Evolutionary conservation across 352 stramenopile species (phyloP).

Genomic region (Globisporangium paroecandrum): DNA sequence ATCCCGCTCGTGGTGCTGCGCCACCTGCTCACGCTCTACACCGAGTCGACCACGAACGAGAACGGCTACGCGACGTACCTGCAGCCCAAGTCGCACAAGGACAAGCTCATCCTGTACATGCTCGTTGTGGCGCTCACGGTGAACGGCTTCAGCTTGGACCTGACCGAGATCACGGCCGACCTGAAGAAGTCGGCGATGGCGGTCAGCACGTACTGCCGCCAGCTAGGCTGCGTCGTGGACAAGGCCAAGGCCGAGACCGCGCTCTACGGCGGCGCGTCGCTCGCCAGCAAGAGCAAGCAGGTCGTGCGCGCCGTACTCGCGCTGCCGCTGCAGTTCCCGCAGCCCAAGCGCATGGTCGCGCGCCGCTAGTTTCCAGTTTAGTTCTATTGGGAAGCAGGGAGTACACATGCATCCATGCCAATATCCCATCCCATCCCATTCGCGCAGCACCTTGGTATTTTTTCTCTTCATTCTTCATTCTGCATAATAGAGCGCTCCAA

Average conservation of each 20-base stretch:
- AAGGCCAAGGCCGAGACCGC: slow-evolving; percentile 63
- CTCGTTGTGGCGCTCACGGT: slow-evolving; percentile 71
- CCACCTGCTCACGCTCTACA: slow-evolving; percentile 69
- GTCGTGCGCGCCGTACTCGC: slow-evolving; percentile 63
- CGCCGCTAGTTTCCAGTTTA: slow-evolving; percentile 17
- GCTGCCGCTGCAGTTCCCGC: slow-evolving; percentile 75
- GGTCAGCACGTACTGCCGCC: slow-evolving; percentile 60
- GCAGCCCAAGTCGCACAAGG: slow-evolving; percentile 74
- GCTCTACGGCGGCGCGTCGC: slow-evolving; percentile 42
- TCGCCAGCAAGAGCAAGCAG: slow-evolving; percentile 67
- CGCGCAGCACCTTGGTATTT: neutral
- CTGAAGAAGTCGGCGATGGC: slow-evolving; percentile 56
- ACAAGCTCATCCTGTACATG: slow-evolving; percentile 79
- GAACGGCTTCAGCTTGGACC: slow-evolving; percentile 71
- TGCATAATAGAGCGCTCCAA: neutral
- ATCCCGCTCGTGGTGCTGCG: slow-evolving; percentile 70
- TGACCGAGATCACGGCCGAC: slow-evolving; percentile 63
- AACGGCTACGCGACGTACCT: slow-evolving; percentile 64
- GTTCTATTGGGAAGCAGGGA: no score
- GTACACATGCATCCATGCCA: no score
- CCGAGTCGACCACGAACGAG: slow-evolving; percentile 48
- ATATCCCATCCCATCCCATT: neutral
- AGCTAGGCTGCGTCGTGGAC: slow-evolving; percentile 71
- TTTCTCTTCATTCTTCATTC: neutral
- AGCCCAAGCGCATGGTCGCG: slow-evolving; percentile 54